Base-by-base conservation (phyloP, 2,329 filamentous ascomycete species). In the Elsinoe australis region DNA sequence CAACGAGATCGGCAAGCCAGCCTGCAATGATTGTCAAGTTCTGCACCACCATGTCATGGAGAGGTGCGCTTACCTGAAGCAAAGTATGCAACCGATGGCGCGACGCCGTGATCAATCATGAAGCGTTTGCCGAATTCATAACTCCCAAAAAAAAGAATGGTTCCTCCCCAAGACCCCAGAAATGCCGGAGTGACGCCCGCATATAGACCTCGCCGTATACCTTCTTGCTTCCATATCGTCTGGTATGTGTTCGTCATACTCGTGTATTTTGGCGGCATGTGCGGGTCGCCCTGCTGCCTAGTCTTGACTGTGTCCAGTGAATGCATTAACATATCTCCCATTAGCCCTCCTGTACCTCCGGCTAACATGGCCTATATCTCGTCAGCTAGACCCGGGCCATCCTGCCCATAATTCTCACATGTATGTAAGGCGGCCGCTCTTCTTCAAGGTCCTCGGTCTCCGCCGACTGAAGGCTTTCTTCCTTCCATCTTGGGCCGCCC, bases 281-380 rank as follows among this genome's bases (percentile, higher is more conserved):
- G 84, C 35, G 90, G 89, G 61, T 96, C 92, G 60, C 90, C 92
- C 68, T 98, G 92, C 66, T 98, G 94, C 58, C 92, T 80, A 38
- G 92, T 98, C 71, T 98, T 98, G 59, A 98, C 92, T 1, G 92
- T 98, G 67, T 98, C 92, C 61, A 98, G 78, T 36, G 90, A 96
- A 71, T 98, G 92, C 92, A 98, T 98, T 56, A 98, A 73, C 77
- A 98, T 85, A 67, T 98, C 92, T 51, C 94, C 92, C 49, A 85
- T 94, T 12, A 86, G 89, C 47, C 92, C 92, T 61, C 94, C 92
- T 47, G 94, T 73, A 52, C 90, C 92, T 61, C 92, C 92, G 26
- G 92, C 92, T 61, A 98, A 75, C 89, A 96, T 98, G 64, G 85
- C 82, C 87, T 95, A n/a, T 12, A 4, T 2, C 1, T 22, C 12